Evolutionary conservation across 495 filamentous ascomycete genomes (phyloP), one percentile per base, ranked within the genome.

Genomic region (Neurospora tetraspora): DNA sequence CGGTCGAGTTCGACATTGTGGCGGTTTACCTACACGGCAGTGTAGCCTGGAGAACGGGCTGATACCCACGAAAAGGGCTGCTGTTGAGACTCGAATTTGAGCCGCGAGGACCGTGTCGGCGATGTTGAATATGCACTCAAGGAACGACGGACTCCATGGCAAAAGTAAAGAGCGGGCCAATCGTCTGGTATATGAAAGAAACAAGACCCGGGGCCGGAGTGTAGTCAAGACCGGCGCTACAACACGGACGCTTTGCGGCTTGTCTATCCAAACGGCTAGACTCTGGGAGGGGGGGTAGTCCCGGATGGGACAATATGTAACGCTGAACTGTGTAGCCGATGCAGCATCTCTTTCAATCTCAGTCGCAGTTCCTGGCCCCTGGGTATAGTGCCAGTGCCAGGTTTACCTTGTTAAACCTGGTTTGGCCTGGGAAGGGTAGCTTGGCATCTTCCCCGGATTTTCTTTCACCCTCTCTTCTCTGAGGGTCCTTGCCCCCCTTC

Each of bases 1-100:
- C 40, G 47, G 16, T 9, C 71, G 72, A 39, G 9, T 27, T 27
- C 20, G 70, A 71, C 72, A 70, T 73, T 36, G 70, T 71, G 27
- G 70, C 27, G 53, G 53, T 61, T 61, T 61, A 11, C 53, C 53
- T 61, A 34, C 53, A 61, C 14, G 12, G 14, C 6, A 31, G 53
- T 61, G 53, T 34, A 34, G 14, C 27, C 53, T 18, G 27, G 20
- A 61, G 23, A 61, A 61, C 53, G 27, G 53, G 53, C 53, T 34
- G 53, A 18, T 12, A 53, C 20, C 45, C 45, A 45, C 45, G 45
- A 27, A 53, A 23, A 53, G 45, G 45, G 45, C 10, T 23, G 9
- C 20, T 53, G 53, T 61, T 61, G 53, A 31, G 27, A 34, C 53
- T 61, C 53, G 53, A 3, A 16, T 61, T 61, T 31, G 53, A 34